A percentile compares a stretch with the other conserved stretches of the same genome.
Conservation (phyloP, 495 filamentous ascomycete genomes). For the Penicillium malachiteum region DNA sequence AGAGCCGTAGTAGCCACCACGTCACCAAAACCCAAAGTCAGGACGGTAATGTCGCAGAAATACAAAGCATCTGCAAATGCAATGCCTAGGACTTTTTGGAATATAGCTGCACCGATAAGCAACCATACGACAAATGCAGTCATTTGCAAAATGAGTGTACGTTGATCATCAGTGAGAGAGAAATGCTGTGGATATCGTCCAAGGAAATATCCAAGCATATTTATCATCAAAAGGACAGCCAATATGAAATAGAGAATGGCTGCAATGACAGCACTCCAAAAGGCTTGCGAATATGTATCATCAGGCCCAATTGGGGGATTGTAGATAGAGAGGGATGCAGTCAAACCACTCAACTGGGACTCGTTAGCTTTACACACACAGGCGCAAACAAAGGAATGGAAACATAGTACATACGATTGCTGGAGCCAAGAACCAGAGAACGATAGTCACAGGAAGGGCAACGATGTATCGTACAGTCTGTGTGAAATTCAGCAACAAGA, state of each 20-base stretch:
- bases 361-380: slow-evolving; percentile 3
- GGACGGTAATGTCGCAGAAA: slow-evolving; percentile 64
- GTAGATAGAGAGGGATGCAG: slow-evolving; percentile 59
- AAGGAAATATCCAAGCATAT: slow-evolving; percentile 75
- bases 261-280: slow-evolving; percentile 74
- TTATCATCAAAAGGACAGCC: slow-evolving; percentile 64
- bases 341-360: slow-evolving; percentile 60
- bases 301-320: slow-evolving; percentile 55
- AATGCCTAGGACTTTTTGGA: slow-evolving; percentile 47
- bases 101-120: slow-evolving; percentile 58
- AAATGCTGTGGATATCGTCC: slow-evolving; percentile 79
- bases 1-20: slow-evolving; percentile 45
- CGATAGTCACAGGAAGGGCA: slow-evolving; percentile 65
- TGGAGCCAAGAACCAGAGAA: slow-evolving; percentile 66
- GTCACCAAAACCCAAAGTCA: slow-evolving; percentile 68
- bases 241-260: slow-evolving; percentile 64
- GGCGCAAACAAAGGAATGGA: background rate
- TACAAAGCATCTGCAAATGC: slow-evolving; percentile 59
- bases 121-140: slow-evolving; percentile 64
- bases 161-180: slow-evolving; percentile 68
- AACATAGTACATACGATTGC: slow-evolving; percentile 53
- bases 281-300: slow-evolving; percentile 70
- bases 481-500: slow-evolving; percentile 83
- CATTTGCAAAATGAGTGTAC: slow-evolving; percentile 64
- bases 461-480: slow-evolving; percentile 74